These are phyloP conservation scores for Cardiospermum halicacabum DNA, from an alignment of 345 rosid species.

Conservation along the genomic window DNA sequence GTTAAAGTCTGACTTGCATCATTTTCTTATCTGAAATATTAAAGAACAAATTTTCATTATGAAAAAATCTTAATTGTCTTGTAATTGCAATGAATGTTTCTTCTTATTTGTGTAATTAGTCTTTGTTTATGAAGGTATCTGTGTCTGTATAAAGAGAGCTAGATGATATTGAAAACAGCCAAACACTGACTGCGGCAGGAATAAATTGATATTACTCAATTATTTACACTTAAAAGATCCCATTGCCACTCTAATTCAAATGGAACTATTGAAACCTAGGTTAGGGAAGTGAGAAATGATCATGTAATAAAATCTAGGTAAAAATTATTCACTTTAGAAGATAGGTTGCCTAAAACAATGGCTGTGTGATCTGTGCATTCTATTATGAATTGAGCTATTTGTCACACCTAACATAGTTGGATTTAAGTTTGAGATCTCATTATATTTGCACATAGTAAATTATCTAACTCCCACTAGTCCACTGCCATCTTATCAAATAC, in stretches of 20 bases:
- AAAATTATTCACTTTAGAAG: neutral
- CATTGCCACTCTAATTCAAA: neutral
- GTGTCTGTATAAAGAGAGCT: neutral
- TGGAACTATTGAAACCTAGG: neutral
- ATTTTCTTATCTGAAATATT: neutral
- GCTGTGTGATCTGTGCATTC: neutral
- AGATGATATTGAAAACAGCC: neutral
- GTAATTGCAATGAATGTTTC: neutral
- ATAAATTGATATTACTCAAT: neutral
- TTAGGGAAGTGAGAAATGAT: neutral
- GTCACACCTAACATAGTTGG: neutral
- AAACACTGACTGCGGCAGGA: neutral
- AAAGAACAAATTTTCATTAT: neutral
- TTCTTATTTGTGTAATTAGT: neutral
- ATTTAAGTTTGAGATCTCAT: neutral
- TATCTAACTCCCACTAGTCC: neutral
- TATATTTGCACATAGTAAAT: neutral
- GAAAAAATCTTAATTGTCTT: neutral
- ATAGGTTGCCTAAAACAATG: neutral
- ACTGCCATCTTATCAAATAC: neutral
- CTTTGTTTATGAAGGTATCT: neutral
- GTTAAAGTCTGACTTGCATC: slow-evolving; percentile 25
- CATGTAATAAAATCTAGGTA: neutral
- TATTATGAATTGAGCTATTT: neutral
- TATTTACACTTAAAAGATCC: neutral